Percentiles rank a stretch among this genome's conserved stretches.
Evolutionary conservation across 139 green algal genomes (phyloP).

Genomic region (Tetraselmis striata): DNA sequence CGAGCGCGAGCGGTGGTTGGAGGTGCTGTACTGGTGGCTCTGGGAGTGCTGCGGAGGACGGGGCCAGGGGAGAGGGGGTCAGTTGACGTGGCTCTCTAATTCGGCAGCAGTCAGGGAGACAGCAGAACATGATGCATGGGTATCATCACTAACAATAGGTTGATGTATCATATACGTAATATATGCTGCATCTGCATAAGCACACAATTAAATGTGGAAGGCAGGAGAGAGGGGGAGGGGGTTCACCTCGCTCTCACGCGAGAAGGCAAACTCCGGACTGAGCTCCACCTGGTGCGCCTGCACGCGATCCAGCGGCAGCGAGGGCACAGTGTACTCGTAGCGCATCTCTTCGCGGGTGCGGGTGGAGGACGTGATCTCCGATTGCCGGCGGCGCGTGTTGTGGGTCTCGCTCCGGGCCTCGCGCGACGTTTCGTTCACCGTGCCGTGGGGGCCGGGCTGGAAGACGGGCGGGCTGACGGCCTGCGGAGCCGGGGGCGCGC

Average conservation of each 20-base stretch:
- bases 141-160: too few species aligned
- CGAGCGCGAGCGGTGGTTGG: not conserved
- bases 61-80: too few species aligned
- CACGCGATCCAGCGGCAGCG: not conserved
- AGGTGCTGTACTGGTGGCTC: not conserved
- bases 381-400: not conserved
- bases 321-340: not conserved
- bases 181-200: too few species aligned
- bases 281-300: not conserved
- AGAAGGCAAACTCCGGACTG: not conserved
- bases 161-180: too few species aligned
- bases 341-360: not conserved
- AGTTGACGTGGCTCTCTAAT: too few species aligned
- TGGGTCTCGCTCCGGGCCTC: not conserved
- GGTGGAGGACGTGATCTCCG: not conserved
- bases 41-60: too few species aligned
- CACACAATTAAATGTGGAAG: too few species aligned
- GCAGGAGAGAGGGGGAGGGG: too few species aligned
- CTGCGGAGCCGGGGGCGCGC: not conserved
- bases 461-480: not conserved
- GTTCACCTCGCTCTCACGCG: not conserved
- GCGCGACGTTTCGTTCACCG: not conserved
- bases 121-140: too few species aligned
- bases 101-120: too few species aligned
- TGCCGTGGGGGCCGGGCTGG: not conserved